Base-by-base conservation (phyloP, 768 basidiomycete species). In the Naematelia encephala region DNA sequence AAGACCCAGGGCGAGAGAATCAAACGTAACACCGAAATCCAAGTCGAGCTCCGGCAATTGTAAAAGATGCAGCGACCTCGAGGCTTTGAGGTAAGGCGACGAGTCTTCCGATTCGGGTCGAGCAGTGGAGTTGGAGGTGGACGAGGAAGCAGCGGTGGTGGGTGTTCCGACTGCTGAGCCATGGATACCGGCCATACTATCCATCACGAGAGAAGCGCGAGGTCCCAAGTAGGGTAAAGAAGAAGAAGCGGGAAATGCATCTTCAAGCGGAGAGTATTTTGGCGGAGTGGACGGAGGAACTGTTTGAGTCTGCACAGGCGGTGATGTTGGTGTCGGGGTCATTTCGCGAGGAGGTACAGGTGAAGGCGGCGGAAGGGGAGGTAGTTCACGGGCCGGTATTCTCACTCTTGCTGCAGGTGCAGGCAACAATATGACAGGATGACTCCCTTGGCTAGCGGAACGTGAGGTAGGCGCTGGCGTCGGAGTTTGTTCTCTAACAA, bases 21-120 rank as follows among this genome's bases (percentile, higher is more conserved):
- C 75, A 45, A 76, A 74, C 1, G 69, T 59, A 5, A 70, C 57
- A 30, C 67, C 69, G 21, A 77, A 67, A 14, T 67, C 67, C 19
- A 75, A 59, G 55, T 77, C 72, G 13, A 77, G 58, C n/a, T 73
- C 68, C 1, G 76, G 76, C n/a, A 75, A 54, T 11, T 67, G 56
- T 14, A 74, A 67, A 4, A 77, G 58, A 60, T 75, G 76, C 2
- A 77, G 60, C 0, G 73, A 72, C 52, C 57, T 63, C 3, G 72
- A 66, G 0, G 70, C 66, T 22, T 60, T 64, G 34, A 75, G 46
- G 46, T 47, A 47, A 4, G 60, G 56, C 11, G 60, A 54, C 28
- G 58, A 26, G 14, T 44, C 48, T 27, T 54, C 48, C n/a, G 56
- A 16, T 51, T 13, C 14, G 3, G 57, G 57, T 26, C 42, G 29